Conservation (phyloP, 371 early-diverging fungal genomes). For the Mortierella sp. region DNA sequence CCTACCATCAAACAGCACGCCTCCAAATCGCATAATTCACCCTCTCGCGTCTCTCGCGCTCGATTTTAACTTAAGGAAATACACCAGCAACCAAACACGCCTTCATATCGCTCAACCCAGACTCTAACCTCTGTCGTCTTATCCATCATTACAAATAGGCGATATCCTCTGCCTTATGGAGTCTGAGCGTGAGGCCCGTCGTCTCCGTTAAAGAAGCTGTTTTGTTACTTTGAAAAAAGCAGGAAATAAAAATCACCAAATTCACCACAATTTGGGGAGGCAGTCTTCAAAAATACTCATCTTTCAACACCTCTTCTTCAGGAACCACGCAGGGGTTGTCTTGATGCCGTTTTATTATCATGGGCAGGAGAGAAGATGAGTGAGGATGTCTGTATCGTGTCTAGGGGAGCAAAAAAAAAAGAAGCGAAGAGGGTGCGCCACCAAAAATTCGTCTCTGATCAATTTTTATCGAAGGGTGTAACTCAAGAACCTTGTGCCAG, state of each 20-base stretch:
- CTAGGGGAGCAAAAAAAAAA: neutral
- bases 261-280: neutral
- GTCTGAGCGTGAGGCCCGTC: constrained; percentile 98
- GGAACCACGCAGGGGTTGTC: neutral
- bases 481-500: constrained; percentile 31
- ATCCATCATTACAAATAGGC: constrained; percentile 54
- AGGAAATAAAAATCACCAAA: constrained; percentile 19
- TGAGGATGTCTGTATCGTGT: neutral
- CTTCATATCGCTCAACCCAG: neutral
- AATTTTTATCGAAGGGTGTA: constrained; percentile 28
- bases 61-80: too few relatives aligned
- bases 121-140: neutral
- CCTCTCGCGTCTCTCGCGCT: neutral
- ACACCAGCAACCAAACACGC: too few relatives aligned
- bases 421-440: neutral
- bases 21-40: too few relatives aligned
- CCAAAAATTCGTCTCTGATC: neutral
- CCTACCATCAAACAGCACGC: too few relatives aligned
- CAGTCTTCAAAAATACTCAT: neutral
- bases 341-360: neutral
- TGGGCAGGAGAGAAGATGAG: neutral
- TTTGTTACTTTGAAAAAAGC: constrained; percentile 10
- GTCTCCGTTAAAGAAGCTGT: constrained; percentile 81
- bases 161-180: constrained; percentile 95
- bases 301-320: neutral